Conservation (phyloP, 2,329 filamentous ascomycete genomes). For the Cladosporium sp. region DNA sequence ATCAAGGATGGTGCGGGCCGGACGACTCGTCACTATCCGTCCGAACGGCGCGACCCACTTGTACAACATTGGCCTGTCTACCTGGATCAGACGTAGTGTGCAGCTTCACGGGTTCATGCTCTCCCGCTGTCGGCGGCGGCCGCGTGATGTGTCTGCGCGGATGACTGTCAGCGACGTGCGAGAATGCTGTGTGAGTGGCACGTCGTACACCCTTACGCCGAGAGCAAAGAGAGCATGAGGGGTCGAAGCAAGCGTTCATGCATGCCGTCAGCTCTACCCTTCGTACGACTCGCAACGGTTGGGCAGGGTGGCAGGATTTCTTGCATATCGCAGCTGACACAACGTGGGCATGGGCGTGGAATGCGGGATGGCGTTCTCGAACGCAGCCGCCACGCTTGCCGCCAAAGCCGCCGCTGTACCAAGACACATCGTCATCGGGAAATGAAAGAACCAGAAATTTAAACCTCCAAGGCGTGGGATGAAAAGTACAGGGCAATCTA, state of each 20-base stretch:
- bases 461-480: too few relatives aligned
- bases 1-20: background rate
- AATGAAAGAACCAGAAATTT: background rate
- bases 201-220: background rate
- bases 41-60: background rate
- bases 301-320: background rate
- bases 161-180: background rate
- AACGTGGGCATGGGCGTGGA: constrained; percentile 11
- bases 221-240: background rate
- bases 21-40: background rate
- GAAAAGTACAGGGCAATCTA: background rate
- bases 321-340: constrained; percentile 5
- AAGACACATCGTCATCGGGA: background rate
- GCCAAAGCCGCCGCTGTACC: background rate
- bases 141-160: background rate
- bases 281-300: background rate
- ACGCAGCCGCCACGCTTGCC: background rate
- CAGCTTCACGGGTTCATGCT: background rate
- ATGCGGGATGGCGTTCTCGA: constrained; percentile 7
- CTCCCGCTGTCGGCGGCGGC: background rate
- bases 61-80: background rate
- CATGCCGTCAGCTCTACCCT: background rate
- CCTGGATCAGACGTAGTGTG: background rate
- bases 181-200: background rate
- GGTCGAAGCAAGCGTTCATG: background rate